Evolutionary conservation across 306 rosid species (phyloP), one percentile per base, ranked within the genome.

Genomic region (Cucurbita maxima): DNA sequence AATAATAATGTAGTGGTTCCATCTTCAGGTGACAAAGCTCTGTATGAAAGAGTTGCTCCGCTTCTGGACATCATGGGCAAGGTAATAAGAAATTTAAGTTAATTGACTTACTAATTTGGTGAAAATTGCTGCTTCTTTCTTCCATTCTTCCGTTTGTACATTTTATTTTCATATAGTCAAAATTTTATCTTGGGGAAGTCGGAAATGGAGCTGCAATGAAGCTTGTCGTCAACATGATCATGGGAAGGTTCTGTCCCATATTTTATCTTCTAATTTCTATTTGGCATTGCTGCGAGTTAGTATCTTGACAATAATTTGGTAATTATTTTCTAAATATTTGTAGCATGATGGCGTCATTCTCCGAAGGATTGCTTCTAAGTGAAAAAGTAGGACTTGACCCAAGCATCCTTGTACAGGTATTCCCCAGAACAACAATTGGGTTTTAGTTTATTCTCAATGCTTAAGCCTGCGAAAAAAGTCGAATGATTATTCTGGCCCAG

Each of bases 131-230:
- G 15, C 14, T 53, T 3, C 74, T 48, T 48, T 50, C 47, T 25
- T 22, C 43, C 34, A 30, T 30, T 30, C 34, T 30, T 30, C 57
- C 11, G 73, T 15, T 20, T 51, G 40, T 70, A 19, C 38, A 40
- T 38, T 20, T 19, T 37, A 34, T 54, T 22, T 53, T 11, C n/a
- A 38, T 30, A 3, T 41, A 72, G 76, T 55, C 76, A 20, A 72
- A 56, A 54, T 92, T 92, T 87, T 90, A 78, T 82, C 81, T 92
- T 48, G 98, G 98, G 53, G 84, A 90, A 82, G 91, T 90, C 75
- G 98, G 98, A 81, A 90, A 90, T 75, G 96, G 98, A 75, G 98
- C 98, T 61, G 87, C 85, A 84, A 92, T 92, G 98, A 92, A 92
- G 81, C 96, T 92, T 53, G 96, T 92, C 11, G 96, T 90, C 75